Evolutionary conservation across 768 basidiomycete species (phyloP), one percentile per base, ranked within the genome.

Genomic region (Holtermanniella nyarrowii): DNA sequence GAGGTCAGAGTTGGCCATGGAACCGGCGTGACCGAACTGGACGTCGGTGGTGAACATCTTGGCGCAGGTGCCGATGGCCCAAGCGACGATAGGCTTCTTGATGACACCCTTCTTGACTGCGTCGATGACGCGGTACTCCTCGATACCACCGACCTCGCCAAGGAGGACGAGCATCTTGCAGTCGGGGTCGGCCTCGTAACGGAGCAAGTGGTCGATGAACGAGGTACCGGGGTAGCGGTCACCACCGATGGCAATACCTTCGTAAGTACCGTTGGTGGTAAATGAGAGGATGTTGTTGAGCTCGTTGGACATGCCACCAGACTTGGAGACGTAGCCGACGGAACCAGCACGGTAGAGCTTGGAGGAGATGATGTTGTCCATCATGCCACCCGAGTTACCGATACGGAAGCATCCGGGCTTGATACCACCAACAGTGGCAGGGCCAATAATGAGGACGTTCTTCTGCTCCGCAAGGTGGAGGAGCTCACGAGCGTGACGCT

Each of bases 11-110:
- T 97, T 95, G 55, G 93, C 95, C 85, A 99, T 88, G 43, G 83
- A 85, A 22, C 95, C 95, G 45, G 95, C 95, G 75, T 99, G 95
- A 18, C 95, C 95, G 74, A 97, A 99, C 76, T 97, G 95, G 48
- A 97, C 95, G 74, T 96, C 95, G 45, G 95, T 96, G 41, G 89
- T 78, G 77, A 97, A 99, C 95, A 99, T 97, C 82, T 95, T 95
- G 65, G 95, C 95, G 73, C 95, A 99, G 41, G 95, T 99, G 55
- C 95, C 93, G 63, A 99, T 99, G 31, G 95, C 89, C 95, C 95
- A 99, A 24, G 95, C 95, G 60, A 99, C 87, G 72, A 97, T 93
- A 49, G 95, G 95, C 77, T 99, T 99, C 75, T 81, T 91, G 79
- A 99, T 97, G 62, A 77, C 76, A 46, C 93, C 90, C 39, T 77